phyloP scores from a whole-genome alignment of 768 basidiomycete genomes.

The Omphalotus guepiniiformis region DNA sequence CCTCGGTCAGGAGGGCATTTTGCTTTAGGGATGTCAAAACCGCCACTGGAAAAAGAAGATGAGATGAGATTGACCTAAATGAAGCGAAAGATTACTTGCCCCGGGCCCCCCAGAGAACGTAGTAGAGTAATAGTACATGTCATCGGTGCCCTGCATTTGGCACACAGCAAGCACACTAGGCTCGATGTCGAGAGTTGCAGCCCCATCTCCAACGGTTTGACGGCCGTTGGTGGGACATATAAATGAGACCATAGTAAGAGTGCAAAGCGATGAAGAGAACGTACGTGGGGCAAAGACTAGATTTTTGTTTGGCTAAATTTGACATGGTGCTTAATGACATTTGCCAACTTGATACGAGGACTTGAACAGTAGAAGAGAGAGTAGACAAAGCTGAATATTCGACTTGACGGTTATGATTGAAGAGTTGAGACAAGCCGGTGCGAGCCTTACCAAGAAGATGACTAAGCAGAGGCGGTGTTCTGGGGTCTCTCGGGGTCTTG shows the following conservation, averaged over 20 bases:
- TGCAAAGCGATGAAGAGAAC: slow-evolving; percentile 20
- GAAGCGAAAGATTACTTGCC: slow-evolving; percentile 42
- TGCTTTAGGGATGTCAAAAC: slow-evolving; percentile 85
- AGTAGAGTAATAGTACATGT: slow-evolving; percentile 90
- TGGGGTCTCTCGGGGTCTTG: too few relatives aligned
- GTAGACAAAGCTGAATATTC: too few relatives aligned
- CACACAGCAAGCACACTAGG: slow-evolving; percentile 83
- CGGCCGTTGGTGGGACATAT: slow-evolving; percentile 76
- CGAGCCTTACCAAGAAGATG: too few relatives aligned
- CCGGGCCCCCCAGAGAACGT: slow-evolving; percentile 92
- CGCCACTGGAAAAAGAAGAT: slow-evolving; percentile 60
- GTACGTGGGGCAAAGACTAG: slow-evolving; percentile 95
- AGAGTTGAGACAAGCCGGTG: too few relatives aligned
- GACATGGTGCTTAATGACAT: slow-evolving; percentile 75
- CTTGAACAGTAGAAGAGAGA: too few relatives aligned
- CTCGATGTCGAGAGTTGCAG: slow-evolving; percentile 72
- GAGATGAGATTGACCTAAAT: slow-evolving; percentile 7
- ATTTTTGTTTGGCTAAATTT: slow-evolving; percentile 68
- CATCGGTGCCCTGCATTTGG: slow-evolving; percentile 74
- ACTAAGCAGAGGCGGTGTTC: too few relatives aligned
- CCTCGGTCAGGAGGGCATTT: slow-evolving; percentile 97
- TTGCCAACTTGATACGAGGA: slow-evolving; percentile 69
- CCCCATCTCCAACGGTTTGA: slow-evolving; percentile 98
- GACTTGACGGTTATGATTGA: too few relatives aligned
- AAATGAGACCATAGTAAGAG: slow-evolving; percentile 9